These are phyloP conservation scores for Bryopsis sp. DNA, from an alignment of 139 green algal genomes.

Conservation along the genomic window DNA sequence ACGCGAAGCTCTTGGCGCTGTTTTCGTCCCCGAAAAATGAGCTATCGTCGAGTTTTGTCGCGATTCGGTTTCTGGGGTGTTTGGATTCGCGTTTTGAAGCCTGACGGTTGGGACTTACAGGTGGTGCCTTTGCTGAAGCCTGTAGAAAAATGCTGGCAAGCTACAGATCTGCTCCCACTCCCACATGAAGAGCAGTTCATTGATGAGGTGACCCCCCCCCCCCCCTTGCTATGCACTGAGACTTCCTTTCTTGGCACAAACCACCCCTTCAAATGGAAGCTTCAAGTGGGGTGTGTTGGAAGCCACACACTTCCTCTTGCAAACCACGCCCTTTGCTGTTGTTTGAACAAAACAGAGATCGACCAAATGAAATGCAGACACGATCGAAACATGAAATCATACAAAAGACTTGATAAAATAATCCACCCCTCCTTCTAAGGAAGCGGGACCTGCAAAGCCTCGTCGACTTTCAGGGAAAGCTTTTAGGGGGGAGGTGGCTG, in stretches of 20 bases:
- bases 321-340: too few relatives aligned
- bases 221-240: neutral
- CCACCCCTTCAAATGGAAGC: neutral
- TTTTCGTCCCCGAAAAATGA: neutral
- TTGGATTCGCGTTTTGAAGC: neutral
- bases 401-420: too few relatives aligned
- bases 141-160: conserved; percentile 88
- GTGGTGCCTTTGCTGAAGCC: conserved; percentile 71
- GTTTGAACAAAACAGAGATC: too few relatives aligned
- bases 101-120: conserved; percentile 22
- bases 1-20: neutral
- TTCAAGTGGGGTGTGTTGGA: too few relatives aligned
- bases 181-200: conserved; percentile 77
- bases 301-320: too few relatives aligned
- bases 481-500: neutral
- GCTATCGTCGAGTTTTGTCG: neutral
- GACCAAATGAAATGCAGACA: too few relatives aligned
- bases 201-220: conserved; percentile 54
- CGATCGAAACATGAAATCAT: too few relatives aligned
- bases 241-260: conserved; percentile 21
- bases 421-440: too few relatives aligned
- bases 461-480: neutral
- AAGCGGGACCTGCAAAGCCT: conserved; percentile 2
- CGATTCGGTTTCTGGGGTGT: neutral
- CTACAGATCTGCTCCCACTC: conserved; percentile 88